Evolutionary conservation across 2,329 filamentous ascomycete species (phyloP), one percentile per base, ranked within the genome.

Genomic region (Epichloe scottii): DNA sequence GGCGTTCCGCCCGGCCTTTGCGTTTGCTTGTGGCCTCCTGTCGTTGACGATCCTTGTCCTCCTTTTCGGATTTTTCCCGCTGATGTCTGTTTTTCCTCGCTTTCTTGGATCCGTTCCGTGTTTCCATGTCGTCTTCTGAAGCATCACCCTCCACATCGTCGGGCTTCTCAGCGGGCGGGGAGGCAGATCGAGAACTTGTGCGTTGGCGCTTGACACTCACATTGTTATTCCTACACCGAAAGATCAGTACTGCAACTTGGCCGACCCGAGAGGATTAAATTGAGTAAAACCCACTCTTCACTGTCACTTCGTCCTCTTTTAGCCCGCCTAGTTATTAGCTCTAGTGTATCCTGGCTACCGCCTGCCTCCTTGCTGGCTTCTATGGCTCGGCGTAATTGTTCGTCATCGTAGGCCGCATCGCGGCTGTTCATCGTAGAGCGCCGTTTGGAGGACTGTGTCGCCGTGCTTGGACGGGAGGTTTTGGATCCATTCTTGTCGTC

Each of bases 381-480:
- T 59, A 98, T 89, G 33, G 91, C 93, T 58, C 87, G 81, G 50
- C 89, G 81, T 39, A 98, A 68, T 61, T 90, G 84, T 59, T 95
- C 90, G 68, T 98, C 93, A 57, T 97, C 90, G 60, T 97, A 97
- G 21, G 89, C 91, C 41, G 91, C 90, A 66, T 89, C 86, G 55
- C 91, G 82, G 65, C 93, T 98, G 63, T 97, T 95, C 89, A 97
- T 96, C 6, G 93, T 98, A 19, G 89, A 95, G 30, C 93, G 81
- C 53, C 93, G 81, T 66, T 96, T 97, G 38, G 84, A 82, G 49
- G 79, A 77, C 50, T 81, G 76, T 42, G 69, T 70, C 11, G 69
- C 64, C 1, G 73, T 69, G 10, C 72, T 73, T 50, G 72, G 72
- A 46, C 74, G 79, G 56, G 71, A 78, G 63, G 66, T 79, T 69